Conservation (phyloP, 176 grass and related monocot species). For the Thalia dealbata region DNA sequence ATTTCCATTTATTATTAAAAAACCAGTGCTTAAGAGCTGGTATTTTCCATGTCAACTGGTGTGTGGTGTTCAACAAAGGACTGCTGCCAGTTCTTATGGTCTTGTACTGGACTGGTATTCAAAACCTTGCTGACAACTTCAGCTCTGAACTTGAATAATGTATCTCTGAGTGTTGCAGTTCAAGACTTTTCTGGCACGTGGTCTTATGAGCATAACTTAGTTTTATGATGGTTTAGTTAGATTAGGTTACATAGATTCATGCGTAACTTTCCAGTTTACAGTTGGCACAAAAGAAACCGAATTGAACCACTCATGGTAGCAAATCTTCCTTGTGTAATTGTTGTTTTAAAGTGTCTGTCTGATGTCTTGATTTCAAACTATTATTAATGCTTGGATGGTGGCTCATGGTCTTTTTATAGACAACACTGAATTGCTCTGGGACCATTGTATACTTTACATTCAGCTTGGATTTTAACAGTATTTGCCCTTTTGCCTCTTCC, state of each 20-base stretch:
- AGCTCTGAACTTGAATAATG: not conserved
- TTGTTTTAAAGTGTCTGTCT: not conserved
- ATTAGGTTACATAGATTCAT: not conserved
- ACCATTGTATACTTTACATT: not conserved
- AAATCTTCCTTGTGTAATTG: not conserved
- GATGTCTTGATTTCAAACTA: not conserved
- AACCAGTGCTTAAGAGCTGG: too few species aligned
- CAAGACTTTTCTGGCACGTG: not conserved
- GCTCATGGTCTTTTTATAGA: not conserved
- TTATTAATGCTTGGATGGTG: too few species aligned
- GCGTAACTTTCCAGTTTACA: not conserved
- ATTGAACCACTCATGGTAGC: not conserved
- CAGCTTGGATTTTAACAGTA: not conserved
- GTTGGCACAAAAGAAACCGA: not conserved
- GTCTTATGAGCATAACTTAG: not conserved
- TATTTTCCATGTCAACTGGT: too few species aligned
- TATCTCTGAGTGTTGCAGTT: not conserved
- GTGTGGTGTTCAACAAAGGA: too few species aligned
- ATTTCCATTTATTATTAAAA: not conserved
- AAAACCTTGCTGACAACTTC: not conserved
- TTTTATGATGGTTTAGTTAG: not conserved
- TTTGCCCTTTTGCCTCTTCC: slow-evolving; percentile 17
- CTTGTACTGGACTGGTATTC: too few species aligned
- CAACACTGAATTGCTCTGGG: not conserved
- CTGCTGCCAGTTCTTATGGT: too few species aligned